Percentiles rank a stretch among this genome's conserved stretches.
Conservation (phyloP, 441 rosid species). For the Pelargonium citronellum region DNA sequence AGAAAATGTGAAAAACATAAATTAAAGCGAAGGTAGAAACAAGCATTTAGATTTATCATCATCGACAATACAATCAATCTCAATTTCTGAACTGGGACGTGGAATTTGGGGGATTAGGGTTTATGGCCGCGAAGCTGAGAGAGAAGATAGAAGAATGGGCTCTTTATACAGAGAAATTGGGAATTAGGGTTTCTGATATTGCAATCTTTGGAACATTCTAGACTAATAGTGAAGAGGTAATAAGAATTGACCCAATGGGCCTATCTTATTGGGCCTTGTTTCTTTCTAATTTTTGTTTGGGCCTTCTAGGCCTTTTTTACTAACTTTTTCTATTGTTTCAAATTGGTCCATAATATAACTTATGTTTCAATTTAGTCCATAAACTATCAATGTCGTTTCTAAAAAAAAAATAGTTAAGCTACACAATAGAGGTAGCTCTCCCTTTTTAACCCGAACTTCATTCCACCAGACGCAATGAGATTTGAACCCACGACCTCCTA, state of each 20-base stretch:
- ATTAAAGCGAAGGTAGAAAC: constrained; percentile 24
- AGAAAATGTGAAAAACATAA: too few relatives aligned
- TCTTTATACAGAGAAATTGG: neutral
- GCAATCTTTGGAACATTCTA: neutral
- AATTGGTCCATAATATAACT: too few relatives aligned
- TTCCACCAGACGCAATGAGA: too few relatives aligned
- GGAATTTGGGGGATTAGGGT: neutral
- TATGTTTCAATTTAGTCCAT: too few relatives aligned
- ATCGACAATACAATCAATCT: constrained; percentile 9
- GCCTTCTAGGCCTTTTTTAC: neutral
- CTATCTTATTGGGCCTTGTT: neutral
- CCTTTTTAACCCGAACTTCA: too few relatives aligned
- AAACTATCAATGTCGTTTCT: too few relatives aligned
- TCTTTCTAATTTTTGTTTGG: neutral
- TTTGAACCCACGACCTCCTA: too few relatives aligned
- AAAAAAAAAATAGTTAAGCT: too few relatives aligned
- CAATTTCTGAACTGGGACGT: too few relatives aligned
- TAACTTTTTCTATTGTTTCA: too few relatives aligned
- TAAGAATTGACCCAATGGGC: neutral
- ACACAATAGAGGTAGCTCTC: too few relatives aligned
- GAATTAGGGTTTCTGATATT: neutral
- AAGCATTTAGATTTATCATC: constrained; percentile 30
- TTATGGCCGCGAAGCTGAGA: neutral
- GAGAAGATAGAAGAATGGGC: neutral
- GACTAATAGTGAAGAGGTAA: neutral